These are phyloP conservation scores for Salvia miltiorrhiza DNA, from an alignment of 257 asterid species.

Conservation along the genomic window DNA sequence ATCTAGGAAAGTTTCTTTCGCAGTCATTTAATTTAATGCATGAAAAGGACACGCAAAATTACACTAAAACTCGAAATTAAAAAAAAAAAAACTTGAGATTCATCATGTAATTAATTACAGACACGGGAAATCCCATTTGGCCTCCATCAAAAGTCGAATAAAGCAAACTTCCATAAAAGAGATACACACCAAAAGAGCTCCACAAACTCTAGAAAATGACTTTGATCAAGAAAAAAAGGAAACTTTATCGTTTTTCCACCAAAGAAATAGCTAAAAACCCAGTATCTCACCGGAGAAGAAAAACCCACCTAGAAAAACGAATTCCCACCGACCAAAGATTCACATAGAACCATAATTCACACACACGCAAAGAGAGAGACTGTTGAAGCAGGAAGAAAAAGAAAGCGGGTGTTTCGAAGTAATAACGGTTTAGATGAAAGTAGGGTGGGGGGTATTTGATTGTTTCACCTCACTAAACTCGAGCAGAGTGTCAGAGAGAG, in stretches of 20 bases:
- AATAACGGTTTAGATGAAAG: conserved; percentile 33
- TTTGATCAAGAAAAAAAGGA: neutral
- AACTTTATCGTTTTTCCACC: conserved; percentile 2
- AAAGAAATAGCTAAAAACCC: neutral
- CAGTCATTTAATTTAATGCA: conserved; percentile 25
- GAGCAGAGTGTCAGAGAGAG: conserved; percentile 18
- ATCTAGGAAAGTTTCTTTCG: conserved; percentile 10
- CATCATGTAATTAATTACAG: neutral
- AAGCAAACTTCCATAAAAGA: conserved; percentile 21
- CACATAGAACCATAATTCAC: conserved; percentile 3
- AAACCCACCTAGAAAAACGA: conserved; percentile 13
- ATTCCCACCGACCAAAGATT: conserved; percentile 10
- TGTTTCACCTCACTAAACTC: neutral
- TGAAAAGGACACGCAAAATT: conserved; percentile 24
- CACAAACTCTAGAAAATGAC: neutral
- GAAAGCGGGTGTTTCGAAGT: conserved; percentile 2
- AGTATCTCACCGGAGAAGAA: conserved; percentile 19
- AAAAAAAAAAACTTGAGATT: neutral
- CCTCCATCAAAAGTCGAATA: conserved; percentile 19
- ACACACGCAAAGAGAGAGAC: neutral
- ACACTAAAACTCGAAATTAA: neutral
- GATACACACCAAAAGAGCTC: conserved; percentile 26
- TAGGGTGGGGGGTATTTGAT: conserved; percentile 9
- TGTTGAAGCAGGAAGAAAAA: neutral
- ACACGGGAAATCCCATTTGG: conserved; percentile 21